A percentile compares a stretch with the other conserved stretches of the same genome.
Conservation (phyloP, 192 early-diverging fungal genomes). For the Irineochytrium annulatum region DNA sequence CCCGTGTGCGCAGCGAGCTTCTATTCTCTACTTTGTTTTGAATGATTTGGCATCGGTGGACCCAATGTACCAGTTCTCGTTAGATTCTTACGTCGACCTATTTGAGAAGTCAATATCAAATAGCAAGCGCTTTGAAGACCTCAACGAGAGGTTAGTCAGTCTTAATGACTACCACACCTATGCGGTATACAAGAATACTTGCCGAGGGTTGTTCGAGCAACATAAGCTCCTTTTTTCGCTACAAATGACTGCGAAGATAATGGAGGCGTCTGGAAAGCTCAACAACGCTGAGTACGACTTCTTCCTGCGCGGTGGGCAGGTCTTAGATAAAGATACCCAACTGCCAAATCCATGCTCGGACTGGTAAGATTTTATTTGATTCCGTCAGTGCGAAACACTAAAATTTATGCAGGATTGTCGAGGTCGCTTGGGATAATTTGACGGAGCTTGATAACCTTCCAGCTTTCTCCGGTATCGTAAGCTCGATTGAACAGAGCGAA, state of each 20-base stretch:
- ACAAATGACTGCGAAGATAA: conserved; percentile 62
- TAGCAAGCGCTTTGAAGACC: conserved; percentile 52
- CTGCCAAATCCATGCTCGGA: conserved; percentile 51
- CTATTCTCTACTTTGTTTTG: conserved; percentile 59
- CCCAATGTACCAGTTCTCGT: conserved; percentile 65
- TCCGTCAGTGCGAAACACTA: background rate
- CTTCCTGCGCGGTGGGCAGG: conserved; percentile 57
- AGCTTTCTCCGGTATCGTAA: conserved; percentile 49
- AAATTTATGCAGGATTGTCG: conserved; percentile 42
- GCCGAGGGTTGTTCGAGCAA: conserved; percentile 54
- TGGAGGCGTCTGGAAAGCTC: conserved; percentile 52
- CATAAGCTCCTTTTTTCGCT: conserved; percentile 60
- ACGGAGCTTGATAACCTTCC: conserved; percentile 48
- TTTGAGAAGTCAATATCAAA: conserved; percentile 60
- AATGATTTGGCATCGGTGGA: conserved; percentile 55
- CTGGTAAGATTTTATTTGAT: conserved; percentile 33
- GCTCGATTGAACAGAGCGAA: conserved; percentile 58
- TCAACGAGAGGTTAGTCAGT: conserved; percentile 44
- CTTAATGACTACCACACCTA: conserved; percentile 63
- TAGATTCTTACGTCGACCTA: conserved; percentile 58
- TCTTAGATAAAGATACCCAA: conserved; percentile 52
- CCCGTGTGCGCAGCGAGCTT: conserved; percentile 55
- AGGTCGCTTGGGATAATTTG: conserved; percentile 58
- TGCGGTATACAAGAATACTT: conserved; percentile 61
- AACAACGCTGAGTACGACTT: conserved; percentile 60